Conservation (phyloP, 2,329 filamentous ascomycete genomes). For the Gyromitra esculenta region DNA sequence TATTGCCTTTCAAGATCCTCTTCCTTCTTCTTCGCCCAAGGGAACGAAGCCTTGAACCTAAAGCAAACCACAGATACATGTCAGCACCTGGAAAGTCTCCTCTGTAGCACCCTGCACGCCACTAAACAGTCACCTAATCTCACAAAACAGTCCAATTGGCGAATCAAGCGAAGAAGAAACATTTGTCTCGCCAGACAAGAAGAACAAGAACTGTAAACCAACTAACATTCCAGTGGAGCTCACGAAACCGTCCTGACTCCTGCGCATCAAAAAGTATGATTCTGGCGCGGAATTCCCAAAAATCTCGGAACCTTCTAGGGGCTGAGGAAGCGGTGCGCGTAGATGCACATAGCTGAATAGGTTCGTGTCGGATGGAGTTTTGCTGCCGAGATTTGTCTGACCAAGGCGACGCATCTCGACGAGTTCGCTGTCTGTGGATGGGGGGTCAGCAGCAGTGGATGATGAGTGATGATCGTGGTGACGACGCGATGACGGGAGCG, state of each 20-base stretch:
- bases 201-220: constrained; percentile 21
- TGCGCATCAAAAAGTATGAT: constrained; percentile 96
- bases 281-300: constrained; percentile 84
- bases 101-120: not conserved
- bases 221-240: constrained; percentile 81
- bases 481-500: constrained; percentile 52
- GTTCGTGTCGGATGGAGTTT: constrained; percentile 77
- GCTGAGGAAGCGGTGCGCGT: constrained; percentile 88
- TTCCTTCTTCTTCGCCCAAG: constrained; percentile 76
- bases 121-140: not conserved
- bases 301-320: constrained; percentile 83
- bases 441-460: constrained; percentile 53
- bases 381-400: constrained; percentile 83
- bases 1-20: constrained; percentile 81
- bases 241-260: constrained; percentile 83
- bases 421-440: constrained; percentile 72
- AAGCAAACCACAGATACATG: constrained; percentile 20
- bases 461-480: constrained; percentile 52
- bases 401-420: constrained; percentile 86
- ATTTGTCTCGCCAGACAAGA: not conserved
- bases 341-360: constrained; percentile 96
- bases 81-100: constrained; percentile 29
- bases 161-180: constrained; percentile 7
- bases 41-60: constrained; percentile 83
- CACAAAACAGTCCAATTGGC: not conserved